Base-by-base conservation (phyloP, 768 basidiomycete species). In the Xerocomellus dryophilus region DNA sequence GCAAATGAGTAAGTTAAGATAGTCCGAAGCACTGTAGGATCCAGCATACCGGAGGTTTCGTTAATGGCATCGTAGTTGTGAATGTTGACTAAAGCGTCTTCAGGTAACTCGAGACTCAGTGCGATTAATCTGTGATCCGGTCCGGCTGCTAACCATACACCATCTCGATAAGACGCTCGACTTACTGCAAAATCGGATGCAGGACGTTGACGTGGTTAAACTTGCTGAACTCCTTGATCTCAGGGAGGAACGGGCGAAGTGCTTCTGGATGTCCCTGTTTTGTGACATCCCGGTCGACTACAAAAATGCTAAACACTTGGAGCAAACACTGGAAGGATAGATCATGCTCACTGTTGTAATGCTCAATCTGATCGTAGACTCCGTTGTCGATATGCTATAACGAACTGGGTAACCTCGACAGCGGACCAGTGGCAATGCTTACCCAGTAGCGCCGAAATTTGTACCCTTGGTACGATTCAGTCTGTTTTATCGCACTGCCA, bases 341-440 rank as follows among this genome's bases (percentile, higher is more conserved):
- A 52, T 27, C 32, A 14, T 5, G 58, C 78, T 52, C 54, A 86
- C 85, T 74, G 57, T 81, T 83, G 60, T 87, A 86, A 45, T 80
- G 74, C 61, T 87, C 85, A n/a, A 85, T 60, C 58, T 85, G 83
- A 61, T 88, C 86, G 17, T 68, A 76, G 25, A 87, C 79, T 7
- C 85, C 85, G 12, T 76, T 77, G 41, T 80, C 81, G 42, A 86
- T 79, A 47, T 82, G 80, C 85, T 86, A 50, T 6, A 38, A 15
- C 7, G 17, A 43, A 2, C 36, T 44, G 25, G 17, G 14, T 29
- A 18, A n/a, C 15, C 15, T 18, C 15, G 38, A 42, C 17, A 17
- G 44, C 15, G 10, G 15, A 34, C n/a, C 34, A 10, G 18, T 27
- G 36, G 44, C 7, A 4, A 25, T 42, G 6, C 46, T 21, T 50